phyloP scores from a whole-genome alignment of 208 protist species.

The Leishmania arabica region DNA sequence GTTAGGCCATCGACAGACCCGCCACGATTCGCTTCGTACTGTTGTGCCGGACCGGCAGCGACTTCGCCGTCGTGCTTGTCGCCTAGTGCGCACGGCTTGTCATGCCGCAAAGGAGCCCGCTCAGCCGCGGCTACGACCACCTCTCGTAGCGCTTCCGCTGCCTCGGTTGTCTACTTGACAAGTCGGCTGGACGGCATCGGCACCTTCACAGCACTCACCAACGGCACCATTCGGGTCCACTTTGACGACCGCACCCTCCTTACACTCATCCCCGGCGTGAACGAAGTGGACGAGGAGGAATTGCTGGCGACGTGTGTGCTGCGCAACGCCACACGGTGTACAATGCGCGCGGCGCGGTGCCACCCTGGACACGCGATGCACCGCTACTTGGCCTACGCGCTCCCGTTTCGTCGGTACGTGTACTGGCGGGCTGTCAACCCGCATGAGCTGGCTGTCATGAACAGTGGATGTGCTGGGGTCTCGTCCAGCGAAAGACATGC shows the following conservation, averaged over 20 bases:
- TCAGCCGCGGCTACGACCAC: background rate
- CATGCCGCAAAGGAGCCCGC: background rate
- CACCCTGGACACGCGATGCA: constrained; percentile 45
- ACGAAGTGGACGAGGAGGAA: constrained; percentile 59
- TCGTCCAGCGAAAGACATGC: background rate
- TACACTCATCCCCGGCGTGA: constrained; percentile 60
- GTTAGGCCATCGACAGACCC: background rate
- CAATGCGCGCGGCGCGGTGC: constrained; percentile 64
- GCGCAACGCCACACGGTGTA: constrained; percentile 68
- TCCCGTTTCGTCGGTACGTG: constrained; percentile 76
- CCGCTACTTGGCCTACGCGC: constrained; percentile 66
- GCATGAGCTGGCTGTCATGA: background rate
- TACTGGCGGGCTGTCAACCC: constrained; percentile 24
- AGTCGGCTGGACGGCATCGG: constrained; percentile 75
- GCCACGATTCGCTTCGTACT: background rate
- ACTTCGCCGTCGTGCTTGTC: background rate
- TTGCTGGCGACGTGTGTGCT: constrained; percentile 63
- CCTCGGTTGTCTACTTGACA: constrained; percentile 57
- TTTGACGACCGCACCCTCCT: constrained; percentile 87
- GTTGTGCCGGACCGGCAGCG: background rate
- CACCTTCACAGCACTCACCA: constrained; percentile 79
- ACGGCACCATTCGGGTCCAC: constrained; percentile 74
- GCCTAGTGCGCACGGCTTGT: background rate
- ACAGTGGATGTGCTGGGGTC: background rate
- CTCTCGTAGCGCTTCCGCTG: background rate